Evolutionary conservation across 2,329 filamentous ascomycete genomes (phyloP).

Genomic region (Teratosphaeria viscida): DNA sequence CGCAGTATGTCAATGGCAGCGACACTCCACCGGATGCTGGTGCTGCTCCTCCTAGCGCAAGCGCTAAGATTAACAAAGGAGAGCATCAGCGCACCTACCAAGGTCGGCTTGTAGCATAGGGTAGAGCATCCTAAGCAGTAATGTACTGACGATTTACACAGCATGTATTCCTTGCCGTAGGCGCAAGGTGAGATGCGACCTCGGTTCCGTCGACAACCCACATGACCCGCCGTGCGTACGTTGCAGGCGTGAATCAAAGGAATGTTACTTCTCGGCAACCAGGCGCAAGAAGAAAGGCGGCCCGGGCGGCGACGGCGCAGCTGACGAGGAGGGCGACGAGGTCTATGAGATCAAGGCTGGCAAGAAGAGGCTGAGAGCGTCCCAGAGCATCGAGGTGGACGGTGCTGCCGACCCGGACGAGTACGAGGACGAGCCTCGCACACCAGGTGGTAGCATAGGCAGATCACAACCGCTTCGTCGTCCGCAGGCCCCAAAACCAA

Average conservation of each 20-base stretch:
- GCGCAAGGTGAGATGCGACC: slow-evolving; percentile 48
- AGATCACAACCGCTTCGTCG: slow-evolving; percentile 56
- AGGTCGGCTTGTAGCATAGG: slow-evolving; percentile 2
- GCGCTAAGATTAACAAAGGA: background rate
- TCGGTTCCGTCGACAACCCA: slow-evolving; percentile 77
- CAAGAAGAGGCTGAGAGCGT: slow-evolving; percentile 49
- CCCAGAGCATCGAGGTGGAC: slow-evolving; percentile 23
- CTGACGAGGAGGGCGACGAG: slow-evolving; percentile 34
- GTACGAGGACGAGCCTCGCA: slow-evolving; percentile 50
- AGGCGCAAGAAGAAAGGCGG: slow-evolving; percentile 66
- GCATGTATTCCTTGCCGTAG: slow-evolving; percentile 46
- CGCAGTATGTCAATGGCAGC: background rate
- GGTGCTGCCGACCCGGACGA: slow-evolving; percentile 22
- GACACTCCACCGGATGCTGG: background rate
- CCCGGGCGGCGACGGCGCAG: slow-evolving; percentile 30
- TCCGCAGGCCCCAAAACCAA: slow-evolving; percentile 34
- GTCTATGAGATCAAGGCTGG: slow-evolving; percentile 66
- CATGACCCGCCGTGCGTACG: slow-evolving; percentile 88
- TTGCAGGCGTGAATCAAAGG: slow-evolving; percentile 88
- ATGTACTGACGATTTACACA: slow-evolving; percentile 23
- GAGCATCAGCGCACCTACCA: slow-evolving; percentile 12
- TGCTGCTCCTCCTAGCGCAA: background rate
- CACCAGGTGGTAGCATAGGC: slow-evolving; percentile 56
- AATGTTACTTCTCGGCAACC: slow-evolving; percentile 94
- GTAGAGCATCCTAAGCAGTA: background rate